phyloP scores from a whole-genome alignment of 768 basidiomycete genomes.

The Strobilomyces echinocephalus region DNA sequence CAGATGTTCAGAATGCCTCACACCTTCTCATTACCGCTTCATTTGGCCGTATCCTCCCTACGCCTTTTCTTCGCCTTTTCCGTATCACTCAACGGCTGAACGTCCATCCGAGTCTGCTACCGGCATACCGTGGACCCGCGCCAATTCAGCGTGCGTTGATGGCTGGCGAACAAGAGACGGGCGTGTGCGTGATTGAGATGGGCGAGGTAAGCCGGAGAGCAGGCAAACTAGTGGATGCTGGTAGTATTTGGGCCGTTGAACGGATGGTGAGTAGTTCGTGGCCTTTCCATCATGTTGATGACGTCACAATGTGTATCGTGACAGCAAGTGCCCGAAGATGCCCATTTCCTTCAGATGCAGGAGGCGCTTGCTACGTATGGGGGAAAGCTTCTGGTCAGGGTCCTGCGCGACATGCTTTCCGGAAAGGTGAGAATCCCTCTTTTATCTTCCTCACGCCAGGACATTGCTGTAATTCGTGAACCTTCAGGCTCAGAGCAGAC shows the following conservation, averaged over 20 bases:
- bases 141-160: slow-evolving; percentile 83
- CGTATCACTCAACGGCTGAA: slow-evolving; percentile 60
- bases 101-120: slow-evolving; percentile 86
- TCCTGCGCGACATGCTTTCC: slow-evolving; percentile 57
- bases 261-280: slow-evolving; percentile 44
- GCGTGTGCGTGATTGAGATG: slow-evolving; percentile 81
- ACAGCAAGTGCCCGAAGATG: slow-evolving; percentile 50
- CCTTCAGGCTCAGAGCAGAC: slow-evolving; percentile 42
- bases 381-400: slow-evolving; percentile 65
- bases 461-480: background rate
- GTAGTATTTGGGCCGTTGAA: slow-evolving; percentile 58
- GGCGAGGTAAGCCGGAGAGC: slow-evolving; percentile 46
- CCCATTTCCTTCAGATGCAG: slow-evolving; percentile 53
- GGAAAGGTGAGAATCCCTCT: slow-evolving; percentile 43
- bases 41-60: slow-evolving; percentile 81
- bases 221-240: slow-evolving; percentile 66
- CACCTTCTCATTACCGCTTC: slow-evolving; percentile 83
- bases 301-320: background rate
- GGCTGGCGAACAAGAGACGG: slow-evolving; percentile 62
- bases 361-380: slow-evolving; percentile 58
- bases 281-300: background rate
- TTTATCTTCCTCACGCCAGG: background rate
- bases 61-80: slow-evolving; percentile 58
- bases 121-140: slow-evolving; percentile 83
- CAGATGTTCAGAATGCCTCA: slow-evolving; percentile 28